These are phyloP conservation scores for Yarrowia hollandica DNA, from an alignment of 805 yeast species.

Conservation along the genomic window DNA sequence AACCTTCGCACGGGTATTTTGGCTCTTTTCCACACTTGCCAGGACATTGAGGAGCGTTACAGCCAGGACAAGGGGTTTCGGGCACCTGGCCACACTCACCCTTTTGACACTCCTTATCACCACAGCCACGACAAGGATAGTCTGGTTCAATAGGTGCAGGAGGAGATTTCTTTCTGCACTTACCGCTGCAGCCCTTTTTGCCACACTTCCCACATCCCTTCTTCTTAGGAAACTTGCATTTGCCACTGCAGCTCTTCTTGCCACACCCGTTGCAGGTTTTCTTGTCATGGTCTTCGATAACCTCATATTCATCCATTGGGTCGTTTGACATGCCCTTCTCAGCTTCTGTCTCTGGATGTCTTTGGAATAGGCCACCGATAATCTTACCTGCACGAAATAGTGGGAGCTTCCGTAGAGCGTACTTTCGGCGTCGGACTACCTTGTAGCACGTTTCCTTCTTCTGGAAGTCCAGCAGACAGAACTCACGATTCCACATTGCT, in stretches of 20 bases:
- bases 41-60: constrained; percentile 2
- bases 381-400: constrained; percentile 17
- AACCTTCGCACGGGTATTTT: constrained; percentile 15
- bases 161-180: constrained; percentile 8
- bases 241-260: constrained; percentile 23
- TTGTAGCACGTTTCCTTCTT: constrained; percentile 11
- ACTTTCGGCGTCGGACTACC: constrained; percentile 27
- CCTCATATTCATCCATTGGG: constrained; percentile 6
- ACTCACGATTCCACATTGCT: constrained; percentile 23
- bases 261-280: constrained; percentile 2
- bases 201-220: constrained; percentile 8
- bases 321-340: neutral
- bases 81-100: constrained; percentile 12
- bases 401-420: constrained; percentile 20
- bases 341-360: constrained; percentile 5
- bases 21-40: constrained; percentile 23
- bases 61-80: constrained; percentile 10
- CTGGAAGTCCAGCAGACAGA: constrained; percentile 19
- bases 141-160: constrained; percentile 5
- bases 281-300: neutral
- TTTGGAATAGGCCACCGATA: constrained; percentile 16
- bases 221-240: constrained; percentile 13
- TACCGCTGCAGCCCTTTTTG: constrained; percentile 22
- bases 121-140: constrained; percentile 20
- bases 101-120: constrained; percentile 5